phyloP scores from a whole-genome alignment of 208 protist species.

The Tritrichomonas musculus region DNA sequence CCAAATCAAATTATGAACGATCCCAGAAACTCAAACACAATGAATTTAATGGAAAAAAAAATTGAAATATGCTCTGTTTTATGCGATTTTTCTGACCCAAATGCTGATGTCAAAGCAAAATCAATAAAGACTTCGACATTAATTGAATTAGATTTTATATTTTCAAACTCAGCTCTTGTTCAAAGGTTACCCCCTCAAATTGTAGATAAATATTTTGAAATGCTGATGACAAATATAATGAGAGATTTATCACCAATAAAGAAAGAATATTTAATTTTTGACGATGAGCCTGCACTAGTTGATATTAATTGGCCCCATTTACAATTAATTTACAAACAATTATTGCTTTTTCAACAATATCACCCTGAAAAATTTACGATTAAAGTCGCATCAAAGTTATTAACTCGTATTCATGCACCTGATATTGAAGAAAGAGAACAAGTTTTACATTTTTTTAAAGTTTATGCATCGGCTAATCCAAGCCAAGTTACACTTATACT shows the following conservation, averaged over 20 bases:
- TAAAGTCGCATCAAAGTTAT: too few species aligned
- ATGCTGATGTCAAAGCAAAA: background rate
- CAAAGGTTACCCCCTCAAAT: background rate
- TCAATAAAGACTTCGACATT: background rate
- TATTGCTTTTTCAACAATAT: background rate
- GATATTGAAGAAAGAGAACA: background rate
- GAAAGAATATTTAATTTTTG: background rate
- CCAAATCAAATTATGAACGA: background rate
- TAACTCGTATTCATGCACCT: background rate
- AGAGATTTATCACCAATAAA: background rate
- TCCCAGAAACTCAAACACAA: too few species aligned
- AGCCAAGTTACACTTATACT: background rate
- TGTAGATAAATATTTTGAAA: background rate
- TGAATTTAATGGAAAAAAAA: background rate
- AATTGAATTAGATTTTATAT: background rate
- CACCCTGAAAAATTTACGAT: background rate
- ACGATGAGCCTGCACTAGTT: background rate
- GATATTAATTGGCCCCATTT: conserved; percentile 12
- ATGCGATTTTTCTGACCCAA: background rate
- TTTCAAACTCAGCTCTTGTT: background rate
- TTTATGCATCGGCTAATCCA: background rate
- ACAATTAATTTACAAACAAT: background rate
- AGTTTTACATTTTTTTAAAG: background rate
- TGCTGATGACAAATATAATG: background rate
- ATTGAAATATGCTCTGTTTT: background rate